Base-by-base conservation (phyloP, 352 stramenopile genomes). In the Peronosclerospora sorghi region DNA sequence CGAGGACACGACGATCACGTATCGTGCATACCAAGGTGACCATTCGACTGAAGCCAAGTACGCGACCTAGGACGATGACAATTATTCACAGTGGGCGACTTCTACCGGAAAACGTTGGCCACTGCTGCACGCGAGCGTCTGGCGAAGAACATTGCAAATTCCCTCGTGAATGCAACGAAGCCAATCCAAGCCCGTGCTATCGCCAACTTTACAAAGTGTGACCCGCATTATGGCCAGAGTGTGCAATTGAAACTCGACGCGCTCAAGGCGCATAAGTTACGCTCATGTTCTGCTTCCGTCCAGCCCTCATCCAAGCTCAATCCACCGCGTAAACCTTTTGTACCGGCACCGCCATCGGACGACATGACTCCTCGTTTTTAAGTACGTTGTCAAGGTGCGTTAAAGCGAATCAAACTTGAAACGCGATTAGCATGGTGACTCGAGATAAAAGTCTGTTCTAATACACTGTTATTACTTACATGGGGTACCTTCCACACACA, bases 191-290 rank as follows among this genome's bases (percentile, higher is more conserved):
- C 57, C 8, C 56, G 62, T 14, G 61, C 43, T 12, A 76, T 96
- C 45, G 73, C 71, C 41, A 96, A 96, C 64, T 96, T 96, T 37
- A 56, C 57, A 9, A 58, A 87, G 32, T 85, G 83, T 5, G 85
- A 96, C 54, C 54, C 74, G 8, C 65, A 94, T 44, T 96, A 95
- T 56, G 86, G 79, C 10, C 54, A 66, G 14, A 66, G 79, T 32
- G 80, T 96, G 35, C 55, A 76, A 26, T 56, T 82, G 43, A 95
- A 94, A 67, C 54, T 95, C 12, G 46, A 51, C 4, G 59, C 59
- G 5, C 43, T 83, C 28, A 38, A 51, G 4, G 17, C 43, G 19
- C 47, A 65, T 28, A 60, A 63, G 30, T 18, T 62, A 28, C 46
- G 14, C 2, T 39, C 15, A 10, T 34, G 35, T 15, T 17, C 46